A percentile compares a stretch with the other conserved stretches of the same genome.
Evolutionary conservation across 2,329 filamentous ascomycete genomes (phyloP).

Genomic region (Botrytis medusae): DNA sequence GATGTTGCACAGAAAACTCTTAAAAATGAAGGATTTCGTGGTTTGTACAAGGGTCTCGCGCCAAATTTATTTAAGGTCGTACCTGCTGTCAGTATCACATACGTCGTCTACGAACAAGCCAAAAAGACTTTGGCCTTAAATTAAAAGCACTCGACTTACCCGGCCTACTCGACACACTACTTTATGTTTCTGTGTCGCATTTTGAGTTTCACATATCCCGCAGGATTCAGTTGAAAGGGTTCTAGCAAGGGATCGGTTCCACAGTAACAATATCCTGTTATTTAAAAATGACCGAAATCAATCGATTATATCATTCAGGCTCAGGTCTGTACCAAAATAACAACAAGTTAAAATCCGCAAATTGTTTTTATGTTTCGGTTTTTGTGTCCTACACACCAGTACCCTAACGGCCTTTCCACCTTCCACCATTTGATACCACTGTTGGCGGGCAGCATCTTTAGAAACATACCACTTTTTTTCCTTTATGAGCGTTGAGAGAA

Average conservation of each 20-base stretch:
- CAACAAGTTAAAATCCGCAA: neutral
- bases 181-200: neutral
- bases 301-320: neutral
- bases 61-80: slow-evolving; percentile 96
- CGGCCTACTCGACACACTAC: neutral
- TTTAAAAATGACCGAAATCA: neutral
- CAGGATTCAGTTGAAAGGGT: neutral
- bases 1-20: slow-evolving; percentile 86
- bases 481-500: slow-evolving; percentile 5
- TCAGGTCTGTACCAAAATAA: neutral
- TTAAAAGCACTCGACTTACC: neutral
- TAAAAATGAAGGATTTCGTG: slow-evolving; percentile 76
- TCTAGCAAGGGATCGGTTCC: neutral
- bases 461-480: neutral
- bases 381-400: neutral
- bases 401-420: neutral
- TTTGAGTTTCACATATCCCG: neutral
- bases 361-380: neutral
- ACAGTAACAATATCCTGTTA: neutral
- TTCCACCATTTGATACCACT: neutral
- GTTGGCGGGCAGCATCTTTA: slow-evolving; percentile 7
- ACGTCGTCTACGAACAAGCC: slow-evolving; percentile 88
- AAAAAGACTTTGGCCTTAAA: slow-evolving; percentile 62
- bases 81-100: slow-evolving; percentile 92
- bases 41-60: slow-evolving; percentile 91